Percentiles rank a stretch among this genome's conserved stretches.
These are phyloP conservation scores for Nakaseomyces nivariensis DNA, from an alignment of 1,139 yeast species.

Conservation along the genomic window DNA sequence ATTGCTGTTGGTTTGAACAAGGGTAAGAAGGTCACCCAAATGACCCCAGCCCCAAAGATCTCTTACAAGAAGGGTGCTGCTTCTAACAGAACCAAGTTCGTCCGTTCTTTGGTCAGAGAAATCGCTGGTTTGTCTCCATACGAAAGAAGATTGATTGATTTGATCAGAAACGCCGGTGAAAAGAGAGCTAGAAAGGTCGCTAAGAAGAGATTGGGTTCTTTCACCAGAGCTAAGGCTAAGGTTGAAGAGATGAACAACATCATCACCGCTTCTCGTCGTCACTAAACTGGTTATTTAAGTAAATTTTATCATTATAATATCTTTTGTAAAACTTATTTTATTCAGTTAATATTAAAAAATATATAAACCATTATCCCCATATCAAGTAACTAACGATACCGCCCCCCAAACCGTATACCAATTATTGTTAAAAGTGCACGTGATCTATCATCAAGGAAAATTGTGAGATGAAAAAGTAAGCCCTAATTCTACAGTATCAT, in stretches of 20 bases:
- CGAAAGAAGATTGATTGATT: slow-evolving; percentile 98
- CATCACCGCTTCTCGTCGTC: slow-evolving; percentile 96
- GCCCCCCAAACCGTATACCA: background rate
- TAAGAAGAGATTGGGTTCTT: slow-evolving; percentile 99
- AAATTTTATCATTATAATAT: background rate
- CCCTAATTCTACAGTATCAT: background rate
- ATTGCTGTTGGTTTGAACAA: slow-evolving; percentile 98
- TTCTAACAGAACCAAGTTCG: slow-evolving; percentile 93
- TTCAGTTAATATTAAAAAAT: background rate
- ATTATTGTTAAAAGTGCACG: background rate
- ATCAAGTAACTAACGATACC: background rate
- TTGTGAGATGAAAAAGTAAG: background rate
- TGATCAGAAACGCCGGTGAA: slow-evolving; percentile 99
- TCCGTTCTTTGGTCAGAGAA: slow-evolving; percentile 91
- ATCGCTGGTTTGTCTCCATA: slow-evolving; percentile 99
- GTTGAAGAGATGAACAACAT: slow-evolving; percentile 96
- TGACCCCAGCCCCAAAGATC: slow-evolving; percentile 88
- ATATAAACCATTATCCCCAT: background rate
- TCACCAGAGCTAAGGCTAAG: slow-evolving; percentile 99
- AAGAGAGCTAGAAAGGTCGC: slow-evolving; percentile 99
- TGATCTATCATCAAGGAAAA: background rate
- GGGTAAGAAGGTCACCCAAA: slow-evolving; percentile 94
- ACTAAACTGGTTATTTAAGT: slow-evolving; percentile 28
- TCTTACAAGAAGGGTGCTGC: slow-evolving; percentile 96
- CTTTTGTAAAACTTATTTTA: too few species aligned